Percentiles rank a stretch among this genome's conserved stretches.
Evolutionary conservation across 139 green algal species (phyloP).

Genomic region (Chlamydomonas schloesseri): DNA sequence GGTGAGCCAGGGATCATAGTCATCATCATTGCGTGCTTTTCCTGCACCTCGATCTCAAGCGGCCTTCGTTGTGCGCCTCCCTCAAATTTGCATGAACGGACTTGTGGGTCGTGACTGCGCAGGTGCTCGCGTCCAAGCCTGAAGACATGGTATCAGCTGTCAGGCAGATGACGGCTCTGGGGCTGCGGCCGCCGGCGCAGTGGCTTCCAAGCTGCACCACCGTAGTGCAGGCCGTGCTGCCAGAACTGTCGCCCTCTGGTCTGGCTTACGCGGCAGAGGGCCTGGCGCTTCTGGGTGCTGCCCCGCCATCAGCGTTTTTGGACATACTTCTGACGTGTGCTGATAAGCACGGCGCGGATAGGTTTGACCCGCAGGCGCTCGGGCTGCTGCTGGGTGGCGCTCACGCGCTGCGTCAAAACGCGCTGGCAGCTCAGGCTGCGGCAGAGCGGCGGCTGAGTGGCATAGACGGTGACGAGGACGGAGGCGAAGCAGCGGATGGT

Average conservation of each 20-base stretch:
- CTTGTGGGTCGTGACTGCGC: too few relatives aligned
- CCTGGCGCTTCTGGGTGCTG: slow-evolving; percentile 14
- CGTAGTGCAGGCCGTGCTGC: background rate
- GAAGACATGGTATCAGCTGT: background rate
- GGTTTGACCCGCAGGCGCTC: background rate
- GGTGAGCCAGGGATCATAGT: too few relatives aligned
- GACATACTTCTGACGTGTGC: background rate
- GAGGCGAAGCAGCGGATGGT: background rate
- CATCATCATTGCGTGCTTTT: too few relatives aligned
- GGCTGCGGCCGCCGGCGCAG: background rate
- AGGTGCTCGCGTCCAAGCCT: background rate
- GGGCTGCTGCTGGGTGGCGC: slow-evolving; percentile 25
- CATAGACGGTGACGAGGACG: background rate
- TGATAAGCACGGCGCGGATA: too few relatives aligned
- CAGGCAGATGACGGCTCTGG: background rate
- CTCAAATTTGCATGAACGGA: too few relatives aligned
- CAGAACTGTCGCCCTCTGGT: background rate
- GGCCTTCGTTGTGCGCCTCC: too few relatives aligned
- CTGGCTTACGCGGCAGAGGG: background rate
- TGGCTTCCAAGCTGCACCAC: background rate
- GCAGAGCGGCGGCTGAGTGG: background rate
- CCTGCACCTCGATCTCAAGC: too few relatives aligned
- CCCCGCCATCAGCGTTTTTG: background rate
- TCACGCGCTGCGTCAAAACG: slow-evolving; percentile 1
- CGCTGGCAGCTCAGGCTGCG: background rate